Evolutionary conservation across 2,329 filamentous ascomycete genomes (phyloP), one percentile per base, ranked within the genome.

Genomic region (Acrodontium crateriforme): DNA sequence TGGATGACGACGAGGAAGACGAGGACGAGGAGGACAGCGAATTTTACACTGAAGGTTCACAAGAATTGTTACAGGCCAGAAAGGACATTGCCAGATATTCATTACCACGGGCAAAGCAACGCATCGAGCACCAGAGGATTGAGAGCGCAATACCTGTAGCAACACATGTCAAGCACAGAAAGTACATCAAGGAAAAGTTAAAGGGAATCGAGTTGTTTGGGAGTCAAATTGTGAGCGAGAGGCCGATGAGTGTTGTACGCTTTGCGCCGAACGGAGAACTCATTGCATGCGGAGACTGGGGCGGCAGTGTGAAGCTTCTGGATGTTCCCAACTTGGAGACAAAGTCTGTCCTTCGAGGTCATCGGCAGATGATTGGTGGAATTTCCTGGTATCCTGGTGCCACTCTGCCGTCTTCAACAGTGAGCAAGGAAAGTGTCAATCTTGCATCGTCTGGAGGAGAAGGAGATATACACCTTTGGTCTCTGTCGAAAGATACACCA

Each of bases 271-370:
- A 80, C 45, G 81, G 83, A 10, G 67, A 87, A 50, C 65, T 78
- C 7, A 69, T 95, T 18, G 89, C 87, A 3, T 81, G 83, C 2
- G 89, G 89, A 20, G 93, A 91, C 48, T 95, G 85, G 83, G 80
- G 76, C 28, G 89, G 89, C 28, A 78, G 81, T 27, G 75, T 98
- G 39, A 87, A 84, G 45, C 59, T 98, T 32, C 69, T 95, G 34
- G 74, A 78, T 32, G 76, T 94, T 12, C 87, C 85, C 2, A 79
- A 75, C 42, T 60, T 98, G 37, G 74, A 84, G 25, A 76, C 80
- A 42, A 84, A 76, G 49, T 70, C 66, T 44, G 74, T 71, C 4
- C 63, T 91, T 36, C 71, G 85, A 24, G 89, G 82, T 2, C 89
- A 98, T 50, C 85, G 73, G 5, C 84, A 82, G 54, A 80, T 85